These are phyloP conservation scores for Pestalotiopsis sp. DNA, from an alignment of 2,329 filamentous ascomycete genomes.

Conservation along the genomic window DNA sequence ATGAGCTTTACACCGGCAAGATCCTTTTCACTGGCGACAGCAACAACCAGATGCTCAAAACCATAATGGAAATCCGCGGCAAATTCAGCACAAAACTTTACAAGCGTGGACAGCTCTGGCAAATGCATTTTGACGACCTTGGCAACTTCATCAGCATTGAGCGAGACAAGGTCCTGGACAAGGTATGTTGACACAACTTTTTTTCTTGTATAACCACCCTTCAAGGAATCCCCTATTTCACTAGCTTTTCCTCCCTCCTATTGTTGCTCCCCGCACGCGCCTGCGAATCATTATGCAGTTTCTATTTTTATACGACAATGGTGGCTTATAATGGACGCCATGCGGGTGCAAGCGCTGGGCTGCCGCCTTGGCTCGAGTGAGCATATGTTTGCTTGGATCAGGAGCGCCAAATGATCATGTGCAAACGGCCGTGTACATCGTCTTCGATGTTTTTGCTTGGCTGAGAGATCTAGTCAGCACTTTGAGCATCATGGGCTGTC, in stretches of 20 bases:
- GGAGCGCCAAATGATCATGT: background rate
- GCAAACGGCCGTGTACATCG: background rate
- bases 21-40: slow-evolving; percentile 93
- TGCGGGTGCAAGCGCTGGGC: slow-evolving; percentile 33
- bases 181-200: slow-evolving; percentile 54
- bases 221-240: background rate
- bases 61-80: slow-evolving; percentile 94
- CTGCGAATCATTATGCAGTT: slow-evolving; percentile 10
- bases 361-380: slow-evolving; percentile 29
- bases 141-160: slow-evolving; percentile 85
- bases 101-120: slow-evolving; percentile 76
- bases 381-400: background rate
- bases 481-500: background rate
- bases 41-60: slow-evolving; percentile 98
- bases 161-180: slow-evolving; percentile 83
- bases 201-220: slow-evolving; percentile 17
- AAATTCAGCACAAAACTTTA: slow-evolving; percentile 89
- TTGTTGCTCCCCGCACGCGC: background rate
- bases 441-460: background rate
- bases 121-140: slow-evolving; percentile 81
- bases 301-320: slow-evolving; percentile 13
- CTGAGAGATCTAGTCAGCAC: background rate
- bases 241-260: background rate
- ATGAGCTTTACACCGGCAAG: slow-evolving; percentile 96
- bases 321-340: background rate